Conservation (phyloP, 2,329 filamentous ascomycete species). For the Pyricularia grisea region DNA sequence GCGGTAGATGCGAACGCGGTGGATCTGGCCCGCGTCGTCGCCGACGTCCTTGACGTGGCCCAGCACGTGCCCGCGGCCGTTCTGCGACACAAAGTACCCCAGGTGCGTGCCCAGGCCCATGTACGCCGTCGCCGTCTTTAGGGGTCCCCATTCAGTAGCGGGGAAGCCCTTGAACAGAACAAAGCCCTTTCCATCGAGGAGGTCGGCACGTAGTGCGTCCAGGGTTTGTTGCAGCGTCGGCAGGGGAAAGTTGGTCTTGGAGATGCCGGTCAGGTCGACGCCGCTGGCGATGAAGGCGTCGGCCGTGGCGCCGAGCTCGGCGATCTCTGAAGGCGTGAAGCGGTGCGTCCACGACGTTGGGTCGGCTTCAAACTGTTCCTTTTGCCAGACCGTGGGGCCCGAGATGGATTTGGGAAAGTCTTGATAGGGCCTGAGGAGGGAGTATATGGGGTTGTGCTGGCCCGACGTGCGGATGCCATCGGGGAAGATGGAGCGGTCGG, state of each 20-base stretch:
- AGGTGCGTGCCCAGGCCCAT: constrained; percentile 82
- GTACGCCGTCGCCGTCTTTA: constrained; percentile 80
- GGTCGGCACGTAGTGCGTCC: constrained; percentile 26
- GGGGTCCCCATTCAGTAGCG: constrained; percentile 62
- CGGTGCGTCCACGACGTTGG: constrained; percentile 65
- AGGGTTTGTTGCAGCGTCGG: constrained; percentile 28
- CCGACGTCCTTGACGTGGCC: constrained; percentile 86
- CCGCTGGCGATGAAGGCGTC: constrained; percentile 59
- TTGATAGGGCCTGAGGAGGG: constrained; percentile 55
- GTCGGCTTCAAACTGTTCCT: constrained; percentile 50
- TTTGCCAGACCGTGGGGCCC: constrained; percentile 64
- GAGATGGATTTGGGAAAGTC: constrained; percentile 63
- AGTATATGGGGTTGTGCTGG: constrained; percentile 61
- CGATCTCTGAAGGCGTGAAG: constrained; percentile 57
- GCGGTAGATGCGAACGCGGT: constrained; percentile 83
- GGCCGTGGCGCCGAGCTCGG: constrained; percentile 55
- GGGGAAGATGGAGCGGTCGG: constrained; percentile 29
- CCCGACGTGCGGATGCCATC: constrained; percentile 49
- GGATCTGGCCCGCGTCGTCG: constrained; percentile 71
- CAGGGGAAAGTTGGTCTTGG: constrained; percentile 32
- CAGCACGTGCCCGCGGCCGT: constrained; percentile 74
- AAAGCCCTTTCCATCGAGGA: constrained; percentile 77
- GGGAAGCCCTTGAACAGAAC: constrained; percentile 84
- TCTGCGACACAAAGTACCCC: constrained; percentile 82
- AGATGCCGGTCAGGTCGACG: constrained; percentile 61